Evolutionary conservation across 2,329 filamentous ascomycete genomes (phyloP), one percentile per base, ranked within the genome.

Genomic region (Colletotrichum agaves): DNA sequence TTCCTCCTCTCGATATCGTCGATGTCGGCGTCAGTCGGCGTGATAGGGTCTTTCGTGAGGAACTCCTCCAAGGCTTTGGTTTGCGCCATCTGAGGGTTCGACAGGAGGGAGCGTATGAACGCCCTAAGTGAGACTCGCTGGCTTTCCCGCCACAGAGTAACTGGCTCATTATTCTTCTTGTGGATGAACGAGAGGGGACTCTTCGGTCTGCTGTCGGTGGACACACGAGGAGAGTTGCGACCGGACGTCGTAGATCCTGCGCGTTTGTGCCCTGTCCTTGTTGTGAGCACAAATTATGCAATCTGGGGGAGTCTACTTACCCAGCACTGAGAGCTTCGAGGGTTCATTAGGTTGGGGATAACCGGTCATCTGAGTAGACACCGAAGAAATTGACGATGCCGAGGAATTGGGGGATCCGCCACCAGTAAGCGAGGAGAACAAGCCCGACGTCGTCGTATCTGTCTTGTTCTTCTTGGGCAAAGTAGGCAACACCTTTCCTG

Each of bases 401-500:
- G 95, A 93, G 46, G 93, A 92, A 69, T 93, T 91, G 71, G 89
- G 87, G 12, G 84, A 85, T 15, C 85, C 87, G 35, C 84, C 86
- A 21, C 85, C 87, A 44, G 81, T 83, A 69, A 88, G 75, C 11
- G 81, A 77, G 31, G 82, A 79, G 11, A 90, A 79, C 21, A 91
- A 76, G 27, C 83, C 84, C 1, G 87, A 84, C 6, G 91, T 83
- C 2, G 90, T 90, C 2, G 90, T 90, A 71, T 90, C 90, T 19
- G 90, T 87, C 79, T 95, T 97, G 79, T 98, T 98, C 86, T 98
- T 98, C 76, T 91, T 91, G 1, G 96, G 96, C 56, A 98, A 82
- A 1, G 93, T 88, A 11, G 94, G 93, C 3, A 99, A 84, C 5
- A 97, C 88, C 74, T 97, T 97, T 17, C 96, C 96, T 0, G 96